phyloP scores from a whole-genome alignment of 306 rosid species.

The Cucurbita moschata region DNA sequence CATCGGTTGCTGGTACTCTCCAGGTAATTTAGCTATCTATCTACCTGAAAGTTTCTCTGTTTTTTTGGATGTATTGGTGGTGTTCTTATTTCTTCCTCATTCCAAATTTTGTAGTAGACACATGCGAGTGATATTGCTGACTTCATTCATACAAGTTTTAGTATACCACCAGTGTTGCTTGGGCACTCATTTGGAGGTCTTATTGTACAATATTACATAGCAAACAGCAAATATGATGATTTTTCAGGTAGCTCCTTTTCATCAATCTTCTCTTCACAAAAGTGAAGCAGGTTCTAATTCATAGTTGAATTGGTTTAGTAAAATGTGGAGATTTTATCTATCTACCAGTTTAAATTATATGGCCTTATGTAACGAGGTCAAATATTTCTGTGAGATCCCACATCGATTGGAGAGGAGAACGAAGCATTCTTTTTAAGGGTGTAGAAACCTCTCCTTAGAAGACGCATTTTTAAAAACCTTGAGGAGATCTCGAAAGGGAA shows the following conservation, averaged over 20 bases:
- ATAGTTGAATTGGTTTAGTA: background rate
- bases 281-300: background rate
- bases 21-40: constrained; percentile 30
- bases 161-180: constrained; percentile 53
- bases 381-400: background rate
- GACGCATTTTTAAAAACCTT: too few species aligned
- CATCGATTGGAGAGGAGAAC: too few species aligned
- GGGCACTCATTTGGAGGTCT: constrained; percentile 96
- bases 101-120: constrained; percentile 57
- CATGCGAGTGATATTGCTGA: constrained; percentile 76
- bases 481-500: too few species aligned
- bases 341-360: background rate
- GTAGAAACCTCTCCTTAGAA: too few species aligned
- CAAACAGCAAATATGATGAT: constrained; percentile 26
- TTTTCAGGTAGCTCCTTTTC: constrained; percentile 31
- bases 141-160: constrained; percentile 32
- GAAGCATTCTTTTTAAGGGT: too few species aligned
- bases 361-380: background rate
- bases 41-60: background rate
- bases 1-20: constrained; percentile 70
- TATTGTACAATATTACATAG: constrained; percentile 59
- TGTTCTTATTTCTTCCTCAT: constrained; percentile 16
- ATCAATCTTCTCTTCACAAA: background rate
- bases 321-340: background rate
- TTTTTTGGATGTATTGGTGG: background rate